Conservation (phyloP, 169 alveolate genomes). For the Eimeria maxima region DNA sequence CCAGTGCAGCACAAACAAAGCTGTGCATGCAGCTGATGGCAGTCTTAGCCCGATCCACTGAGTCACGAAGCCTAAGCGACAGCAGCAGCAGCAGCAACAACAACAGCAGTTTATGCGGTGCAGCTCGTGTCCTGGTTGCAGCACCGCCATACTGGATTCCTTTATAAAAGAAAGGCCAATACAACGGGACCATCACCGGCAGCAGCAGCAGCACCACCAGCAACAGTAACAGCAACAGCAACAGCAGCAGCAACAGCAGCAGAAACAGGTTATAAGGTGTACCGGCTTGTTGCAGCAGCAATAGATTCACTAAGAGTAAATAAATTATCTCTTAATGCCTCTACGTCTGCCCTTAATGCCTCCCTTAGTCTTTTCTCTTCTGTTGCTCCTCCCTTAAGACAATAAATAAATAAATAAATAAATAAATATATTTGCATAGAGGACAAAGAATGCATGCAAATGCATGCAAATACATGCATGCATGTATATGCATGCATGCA, state of each 20-base stretch:
- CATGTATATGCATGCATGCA: too few relatives aligned
- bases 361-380: neutral
- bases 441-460: too few relatives aligned
- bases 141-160: too few relatives aligned
- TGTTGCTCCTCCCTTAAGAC: neutral
- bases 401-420: neutral
- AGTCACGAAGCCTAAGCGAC: neutral
- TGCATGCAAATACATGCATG: too few relatives aligned
- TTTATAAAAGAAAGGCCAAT: too few relatives aligned
- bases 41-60: constrained; percentile 12
- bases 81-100: constrained; percentile 33
- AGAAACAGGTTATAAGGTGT: neutral
- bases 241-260: neutral
- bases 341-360: neutral
- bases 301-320: constrained; percentile 25
- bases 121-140: too few relatives aligned
- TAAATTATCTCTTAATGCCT: neutral
- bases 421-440: too few relatives aligned
- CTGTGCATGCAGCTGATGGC: constrained; percentile 7
- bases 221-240: neutral
- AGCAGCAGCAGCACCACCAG: too few relatives aligned
- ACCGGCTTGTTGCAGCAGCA: neutral
- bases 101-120: too few relatives aligned
- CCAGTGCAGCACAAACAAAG: constrained; percentile 42
- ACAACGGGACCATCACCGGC: too few relatives aligned